Evolutionary conservation across 495 filamentous ascomycete genomes (phyloP), one percentile per base, ranked within the genome.

Genomic region (Thozetella sp.): DNA sequence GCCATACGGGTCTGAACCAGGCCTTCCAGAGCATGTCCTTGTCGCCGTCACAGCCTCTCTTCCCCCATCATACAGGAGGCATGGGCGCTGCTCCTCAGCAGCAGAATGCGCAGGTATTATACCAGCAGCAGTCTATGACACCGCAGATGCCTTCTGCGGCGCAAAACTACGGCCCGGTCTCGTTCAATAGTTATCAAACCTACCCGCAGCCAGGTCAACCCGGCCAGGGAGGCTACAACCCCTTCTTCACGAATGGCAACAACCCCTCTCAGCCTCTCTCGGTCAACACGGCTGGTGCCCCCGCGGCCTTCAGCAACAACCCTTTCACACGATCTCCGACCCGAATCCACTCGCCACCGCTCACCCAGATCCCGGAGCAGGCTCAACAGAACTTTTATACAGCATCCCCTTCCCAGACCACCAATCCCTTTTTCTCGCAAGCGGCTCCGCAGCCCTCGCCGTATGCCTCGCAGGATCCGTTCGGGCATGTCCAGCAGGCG

Each of bases 51-150:
- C 86, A 87, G 62, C 86, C 88, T 17, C 78, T 96, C 26, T 95
- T 94, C 67, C 92, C 92, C 0, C 86, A 96, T 72, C 88, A 89
- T 22, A 96, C 92, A 6, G 93, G 93, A 10, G 92, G 92, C 27
- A 81, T 90, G 63, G 82, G 85, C n/a, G n/a, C 3, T 20, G 78
- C 75, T 37, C 79, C 83, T 26, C 85, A 86, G 45, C 77, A 78
- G 23, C 69, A 76, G 70, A 51, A 66, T 34, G 72, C 57, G 22
- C 82, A 84, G 58, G 51, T 76, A 9, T 45, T 66, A 51, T 75
- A 74, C 61, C 72, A 80, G 53, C 82, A 79, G 58, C 83, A 84
- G 58, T 76, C 85, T 46, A 84, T 84, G 66, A 86, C 83, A 2
- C 86, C 86, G 19, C 86, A 84, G 13, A 75, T 86, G 20, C 79